Evolutionary conservation across 352 stramenopile species (phyloP), one percentile per base, ranked within the genome.

Genomic region (Phytopythium cucurbitacearum): DNA sequence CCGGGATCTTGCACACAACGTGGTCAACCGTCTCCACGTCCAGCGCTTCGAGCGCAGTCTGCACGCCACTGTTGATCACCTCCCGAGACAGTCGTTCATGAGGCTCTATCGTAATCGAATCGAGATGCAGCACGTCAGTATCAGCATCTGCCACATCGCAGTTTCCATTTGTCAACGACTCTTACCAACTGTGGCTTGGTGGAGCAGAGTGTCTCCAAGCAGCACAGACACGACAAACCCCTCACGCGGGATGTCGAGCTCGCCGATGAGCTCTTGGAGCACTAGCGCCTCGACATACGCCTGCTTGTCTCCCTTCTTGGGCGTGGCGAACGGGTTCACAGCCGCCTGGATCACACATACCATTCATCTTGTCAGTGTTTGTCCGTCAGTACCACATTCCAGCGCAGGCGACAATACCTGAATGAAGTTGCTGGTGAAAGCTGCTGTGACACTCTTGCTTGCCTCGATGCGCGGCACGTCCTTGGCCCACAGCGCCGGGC

Each of bases 11-110:
- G 46, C 69, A 64, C 6, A 82, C 65, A 28, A 85, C 62, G 48
- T 90, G 76, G 61, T 94, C 83, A 4, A 91, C 35, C 12, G 65
- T 67, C 40, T 91, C 73, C 33, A 94, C 59, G 47, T 83, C 63
- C 33, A 89, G 45, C 28, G 78, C 76, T 3, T 74, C 38, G 15
- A 71, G 60, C 3, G 78, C 79, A 6, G 77, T 69, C 36, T 74
- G 51, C 34, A 91, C 59, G 3, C 80, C 78, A 7, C 67, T 73
- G 6, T 69, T 15, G 43, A 93, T 71, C 34, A 64, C 76, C 4
- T 69, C 52, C 9, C 54, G 59, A 0, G 62, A 68, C 12, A 93
- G 44, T 44, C 67, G 69, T 0, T 75, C 64, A 7, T 69, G 51
- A 34, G 69, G 56, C 39, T 69, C 62, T 66, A 53, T 10, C n/a